Base-by-base conservation (phyloP, 805 yeast species). In the Barnettozyma botsteinii region DNA sequence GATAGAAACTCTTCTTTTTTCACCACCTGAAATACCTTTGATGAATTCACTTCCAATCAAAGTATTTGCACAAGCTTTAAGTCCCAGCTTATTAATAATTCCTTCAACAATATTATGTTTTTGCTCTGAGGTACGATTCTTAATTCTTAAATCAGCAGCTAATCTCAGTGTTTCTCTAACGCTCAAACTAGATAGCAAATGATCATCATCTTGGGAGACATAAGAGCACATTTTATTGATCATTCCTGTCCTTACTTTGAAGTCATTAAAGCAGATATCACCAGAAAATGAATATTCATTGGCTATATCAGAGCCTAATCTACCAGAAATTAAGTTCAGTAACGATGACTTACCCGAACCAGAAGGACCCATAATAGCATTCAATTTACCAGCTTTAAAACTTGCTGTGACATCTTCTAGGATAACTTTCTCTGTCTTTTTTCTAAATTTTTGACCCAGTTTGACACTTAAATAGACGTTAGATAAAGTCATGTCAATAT, bases 131-230 rank as follows among this genome's bases (percentile, higher is more conserved):
- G 65, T 51, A 37, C 64, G 37, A 19, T 61, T 55, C 1, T 85
- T 78, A 14, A 86, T 61, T 46, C 95, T 65, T 41, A 86, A 61
- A 35, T 65, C 72, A 0, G 93, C 94, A 20, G 89, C 87, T 60
- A 72, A 81, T 40, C 67, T 66, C 14, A 87, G 62, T 0, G 95
- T 85, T 56, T 87, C 96, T 36, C 79, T 61, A 2, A 87, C 95
- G 0, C 95, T 85, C 43, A 87, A 63, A 8, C 81, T 69, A 1
- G 88, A 73, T 26, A 85, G 60, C 33, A 87, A 62, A 37, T 85
- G 80, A 47, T 79, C 82, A 55, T 86, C 95, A 49, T 81, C 87
- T 54, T 86, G 95, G 5, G 87, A 73, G 13, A 86, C 95, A 60
- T 81, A 86, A 0, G 91, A 85, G 37, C 91, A 79, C 2, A 77